Base-by-base conservation (phyloP, 176 grass and related monocot species). In the Aegilops umbellulata region DNA sequence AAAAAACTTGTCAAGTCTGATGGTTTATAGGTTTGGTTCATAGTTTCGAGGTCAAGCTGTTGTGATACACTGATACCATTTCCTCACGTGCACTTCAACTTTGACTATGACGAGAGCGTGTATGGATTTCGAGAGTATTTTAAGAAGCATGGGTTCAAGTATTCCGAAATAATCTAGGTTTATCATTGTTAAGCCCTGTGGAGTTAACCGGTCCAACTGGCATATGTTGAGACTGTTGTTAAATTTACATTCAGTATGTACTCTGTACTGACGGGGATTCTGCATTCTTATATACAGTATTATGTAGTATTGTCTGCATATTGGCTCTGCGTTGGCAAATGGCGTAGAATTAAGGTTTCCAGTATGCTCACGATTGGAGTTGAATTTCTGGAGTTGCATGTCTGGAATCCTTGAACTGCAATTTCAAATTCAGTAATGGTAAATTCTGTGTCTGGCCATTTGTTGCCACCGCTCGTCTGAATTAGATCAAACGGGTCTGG, bases 101-200 rank as follows among this genome's bases (percentile, higher is more conserved):
- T 92, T 38, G 35, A 38, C 7, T 7, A 6, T 71, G 90, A 94
- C 60, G 78, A 89, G 22, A 94, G 92, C 39, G 81, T 92, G 10
- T 92, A 92, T 69, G 90, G 92, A 53, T 97, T 97, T 69, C 84
- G 81, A n/a, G 92, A 97, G 77, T 94, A 89, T 84, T 69, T 95
- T 74, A 95, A 89, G 91, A 91, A 83, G 74, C 84, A 93, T 36
- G 86, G 90, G 47, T 78, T 93, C 42, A 83, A 82, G 34, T 84
- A 88, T 55, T 83, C 82, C 26, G 85, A 88, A 74, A 49, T 85
- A 65, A 90, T 90, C 47, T 90, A 79, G 82, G 10, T 63, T 69
- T 2, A 63, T 60, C 4, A 47, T 46, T 5, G 3, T 8, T 8
- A 23, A 22, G 7, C 44, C 11, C n/a, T 30, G 26, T 19, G 49